Base-by-base conservation (phyloP, 1,284 basidiomycete species). In the Ganoderma sinense region DNA sequence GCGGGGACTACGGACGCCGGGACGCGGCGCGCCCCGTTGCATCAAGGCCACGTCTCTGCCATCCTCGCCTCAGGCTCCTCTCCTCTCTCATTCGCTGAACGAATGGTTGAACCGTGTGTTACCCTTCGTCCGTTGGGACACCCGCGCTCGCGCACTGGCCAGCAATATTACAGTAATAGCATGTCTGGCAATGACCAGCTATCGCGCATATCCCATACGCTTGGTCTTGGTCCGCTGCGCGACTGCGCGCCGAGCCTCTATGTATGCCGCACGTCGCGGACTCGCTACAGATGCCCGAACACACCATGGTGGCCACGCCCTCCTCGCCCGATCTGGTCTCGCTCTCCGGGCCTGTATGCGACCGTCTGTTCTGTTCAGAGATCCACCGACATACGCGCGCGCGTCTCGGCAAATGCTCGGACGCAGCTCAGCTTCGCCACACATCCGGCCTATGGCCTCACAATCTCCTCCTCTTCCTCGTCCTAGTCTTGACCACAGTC, bases 351-450 rank as follows among this genome's bases (percentile, higher is more conserved):
- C 43, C 33, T 48, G 13, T 23, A 60, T 66, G 67, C 64, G 71
- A 69, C 61, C 66, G 60, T 64, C 60, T n/a, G n/a, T n/a, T n/a
- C n/a, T 56, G 41, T 18, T 66, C 64, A 51, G 56, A 59, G 56
- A 59, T 59, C n/a, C n/a, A n/a, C n/a, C 33, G 56, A 59, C 56
- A 59, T 59, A 59, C 56, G 16, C 18, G 26, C 59, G 63, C 69
- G 65, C 59, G 67, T 67, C 59, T 61, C 71, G 71, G 71, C 63
- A 63, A 73, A 73, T 73, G 65, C 67, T 73, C 71, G 71, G 71
- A 68, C 56, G n/a, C n/a, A n/a, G 65, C n/a, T n/a, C 62, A 66
- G 43, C 43, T 55, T 61, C 68, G 60, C 33, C 40, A 64, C 64
- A 66, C 63, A 69, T 48, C 20, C 41, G 64, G 68, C 39, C 36